phyloP scores from a whole-genome alignment of 2,329 filamentous ascomycete species.

The Fusarium torreyae region DNA sequence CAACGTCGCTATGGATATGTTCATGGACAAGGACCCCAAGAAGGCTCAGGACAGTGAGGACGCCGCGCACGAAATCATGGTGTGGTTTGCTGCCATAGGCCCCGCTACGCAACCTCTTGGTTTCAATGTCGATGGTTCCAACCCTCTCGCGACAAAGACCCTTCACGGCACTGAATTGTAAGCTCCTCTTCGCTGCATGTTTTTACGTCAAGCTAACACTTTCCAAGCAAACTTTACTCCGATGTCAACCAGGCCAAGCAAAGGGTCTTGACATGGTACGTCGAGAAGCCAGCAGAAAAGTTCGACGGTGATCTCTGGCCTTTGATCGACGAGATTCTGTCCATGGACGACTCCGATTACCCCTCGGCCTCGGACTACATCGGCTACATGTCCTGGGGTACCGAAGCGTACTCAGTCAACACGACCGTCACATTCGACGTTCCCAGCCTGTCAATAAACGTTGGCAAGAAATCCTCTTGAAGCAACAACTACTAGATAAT shows the following conservation, averaged over 20 bases:
- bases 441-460: slow-evolving; percentile 56
- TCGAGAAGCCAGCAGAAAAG: slow-evolving; percentile 53
- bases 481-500: neutral
- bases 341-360: slow-evolving; percentile 53
- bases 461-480: slow-evolving; percentile 40
- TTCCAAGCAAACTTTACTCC: slow-evolving; percentile 58
- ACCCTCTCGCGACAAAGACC: slow-evolving; percentile 52
- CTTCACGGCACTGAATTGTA: slow-evolving; percentile 62
- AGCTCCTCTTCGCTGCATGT: slow-evolving; percentile 33
- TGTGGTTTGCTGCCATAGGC: slow-evolving; percentile 68
- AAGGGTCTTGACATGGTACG: slow-evolving; percentile 67
- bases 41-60: slow-evolving; percentile 58
- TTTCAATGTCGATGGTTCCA: slow-evolving; percentile 46
- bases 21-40: slow-evolving; percentile 63
- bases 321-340: slow-evolving; percentile 60
- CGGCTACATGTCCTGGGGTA: slow-evolving; percentile 67
- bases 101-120: slow-evolving; percentile 65
- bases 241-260: slow-evolving; percentile 60
- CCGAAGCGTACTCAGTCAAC: slow-evolving; percentile 63
- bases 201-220: slow-evolving; percentile 11
- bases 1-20: slow-evolving; percentile 74
- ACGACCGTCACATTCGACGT: slow-evolving; percentile 66
- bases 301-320: slow-evolving; percentile 65
- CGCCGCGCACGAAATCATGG: slow-evolving; percentile 69
- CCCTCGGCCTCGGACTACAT: slow-evolving; percentile 62